Evolutionary conservation across 2,329 filamentous ascomycete genomes (phyloP), one percentile per base, ranked within the genome.

Genomic region (Neopestalotiopsis rosae): DNA sequence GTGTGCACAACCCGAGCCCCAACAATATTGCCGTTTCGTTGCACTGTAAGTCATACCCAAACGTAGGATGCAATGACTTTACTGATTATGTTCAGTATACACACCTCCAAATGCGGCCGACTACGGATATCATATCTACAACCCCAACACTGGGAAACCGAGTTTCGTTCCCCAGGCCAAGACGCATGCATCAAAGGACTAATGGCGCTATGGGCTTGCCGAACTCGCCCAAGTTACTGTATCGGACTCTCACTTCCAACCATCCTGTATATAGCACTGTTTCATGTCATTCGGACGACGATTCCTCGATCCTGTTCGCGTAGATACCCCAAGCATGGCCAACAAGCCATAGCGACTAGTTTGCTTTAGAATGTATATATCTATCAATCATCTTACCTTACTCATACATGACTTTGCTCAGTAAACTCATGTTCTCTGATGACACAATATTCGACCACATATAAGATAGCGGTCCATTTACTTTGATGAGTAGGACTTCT

Each of bases 61-160:
- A 7, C 10, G 59, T 12, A n/a, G 2, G 14, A 17, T 1, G 10
- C 3, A 40, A 40, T 14, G n/a, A 5, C n/a, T n/a, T 5, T 7
- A 1, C 40, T 65, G 14, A 65, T 24, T 12, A n/a, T 30, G 13
- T 38, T 14, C 20, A 77, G 65, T 91, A n/a, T 90, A 90, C 71
- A 89, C 88, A 3, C 90, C 90, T 20, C 90, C 90, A 1, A 90
- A 91, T 73, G 90, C 89, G 3, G 88, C 88, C 13, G 85, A 85
- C 17, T 85, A 87, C 72, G 90, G 90, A 12, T 91, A 89, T 76
- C 83, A 86, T 69, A 83, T 90, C 61, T 92, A 89, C 73, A 84
- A 90, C 69, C 86, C 88, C 72, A 79, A 79, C 42, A 91, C 89
- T 30, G 62, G 62, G 20, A 65, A 62, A 30, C 28, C 59, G n/a